phyloP scores from a whole-genome alignment of 345 rosid species.

The Crucihimalaya himalaica region DNA sequence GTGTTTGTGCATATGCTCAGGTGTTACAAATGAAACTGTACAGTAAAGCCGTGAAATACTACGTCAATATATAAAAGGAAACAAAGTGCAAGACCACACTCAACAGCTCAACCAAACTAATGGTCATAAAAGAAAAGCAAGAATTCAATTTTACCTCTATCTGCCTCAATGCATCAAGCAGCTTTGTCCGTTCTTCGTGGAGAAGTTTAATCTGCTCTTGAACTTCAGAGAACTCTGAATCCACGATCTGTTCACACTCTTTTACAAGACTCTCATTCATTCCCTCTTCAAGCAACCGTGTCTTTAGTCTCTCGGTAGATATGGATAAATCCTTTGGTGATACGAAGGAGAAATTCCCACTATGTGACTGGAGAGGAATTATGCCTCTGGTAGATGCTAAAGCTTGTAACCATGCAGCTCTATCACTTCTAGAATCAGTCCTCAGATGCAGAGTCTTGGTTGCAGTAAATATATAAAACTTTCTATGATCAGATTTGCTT shows the following conservation, averaged over 20 bases:
- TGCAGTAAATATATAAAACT: conserved; percentile 89
- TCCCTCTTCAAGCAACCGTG: conserved; percentile 71
- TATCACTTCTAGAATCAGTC: conserved; percentile 76
- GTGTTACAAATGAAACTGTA: background rate
- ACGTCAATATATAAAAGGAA: background rate
- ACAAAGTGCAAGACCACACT: background rate
- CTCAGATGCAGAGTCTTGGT: conserved; percentile 95
- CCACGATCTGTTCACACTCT: conserved; percentile 89
- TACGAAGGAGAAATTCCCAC: conserved; percentile 53
- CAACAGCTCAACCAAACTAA: conserved; percentile 14
- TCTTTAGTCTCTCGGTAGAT: conserved; percentile 74
- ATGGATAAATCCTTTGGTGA: conserved; percentile 60
- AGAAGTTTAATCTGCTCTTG: conserved; percentile 69
- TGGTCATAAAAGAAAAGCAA: background rate
- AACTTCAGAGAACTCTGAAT: conserved; percentile 71
- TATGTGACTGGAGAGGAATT: conserved; percentile 58
- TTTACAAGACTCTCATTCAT: conserved; percentile 62
- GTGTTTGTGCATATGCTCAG: conserved; percentile 1
- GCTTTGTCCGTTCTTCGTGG: conserved; percentile 70
- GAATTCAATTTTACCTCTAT: conserved; percentile 61
- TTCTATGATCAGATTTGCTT: conserved; percentile 90
- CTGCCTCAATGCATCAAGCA: conserved; percentile 75
- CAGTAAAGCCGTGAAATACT: background rate
- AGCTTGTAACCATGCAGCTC: conserved; percentile 95
- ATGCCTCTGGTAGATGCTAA: conserved; percentile 69